Percentiles rank a stretch among this genome's conserved stretches.
Conservation (phyloP, 441 rosid species). For the Lepidium campestre region DNA sequence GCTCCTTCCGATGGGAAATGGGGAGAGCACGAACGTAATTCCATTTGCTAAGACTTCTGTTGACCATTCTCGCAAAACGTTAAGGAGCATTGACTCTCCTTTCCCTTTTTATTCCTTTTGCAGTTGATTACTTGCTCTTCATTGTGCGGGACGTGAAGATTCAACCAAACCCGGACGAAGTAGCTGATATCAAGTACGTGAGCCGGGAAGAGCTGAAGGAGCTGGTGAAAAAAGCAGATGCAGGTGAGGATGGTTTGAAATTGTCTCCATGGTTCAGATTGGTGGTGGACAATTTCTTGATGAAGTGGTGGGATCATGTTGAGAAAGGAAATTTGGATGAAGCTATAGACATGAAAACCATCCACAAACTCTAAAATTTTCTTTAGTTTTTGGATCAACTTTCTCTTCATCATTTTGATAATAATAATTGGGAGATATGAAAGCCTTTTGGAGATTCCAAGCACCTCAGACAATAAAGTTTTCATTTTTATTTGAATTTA, state of each 20-base stretch:
- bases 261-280: slow-evolving; percentile 95
- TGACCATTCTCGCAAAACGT: neutral
- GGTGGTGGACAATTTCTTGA: slow-evolving; percentile 87
- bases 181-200: slow-evolving; percentile 76
- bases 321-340: slow-evolving; percentile 70
- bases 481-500: neutral
- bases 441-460: neutral
- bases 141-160: slow-evolving; percentile 70
- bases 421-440: neutral
- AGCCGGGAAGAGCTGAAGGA: slow-evolving; percentile 73
- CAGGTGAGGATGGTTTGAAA: slow-evolving; percentile 82
- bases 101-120: neutral
- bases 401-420: neutral
- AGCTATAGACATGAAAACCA: slow-evolving; percentile 65
- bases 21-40: slow-evolving; percentile 97
- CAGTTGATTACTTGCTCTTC: slow-evolving; percentile 93
- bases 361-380: slow-evolving; percentile 56
- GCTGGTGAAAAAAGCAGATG: slow-evolving; percentile 82
- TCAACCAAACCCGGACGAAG: slow-evolving; percentile 87
- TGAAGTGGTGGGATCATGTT: slow-evolving; percentile 95
- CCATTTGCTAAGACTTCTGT: neutral
- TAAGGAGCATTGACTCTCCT: neutral
- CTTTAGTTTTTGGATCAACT: neutral
- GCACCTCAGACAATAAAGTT: neutral
- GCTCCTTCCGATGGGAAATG: slow-evolving; percentile 98